Conservation (phyloP, 768 basidiomycete species). For the Termitomyces heimii region DNA sequence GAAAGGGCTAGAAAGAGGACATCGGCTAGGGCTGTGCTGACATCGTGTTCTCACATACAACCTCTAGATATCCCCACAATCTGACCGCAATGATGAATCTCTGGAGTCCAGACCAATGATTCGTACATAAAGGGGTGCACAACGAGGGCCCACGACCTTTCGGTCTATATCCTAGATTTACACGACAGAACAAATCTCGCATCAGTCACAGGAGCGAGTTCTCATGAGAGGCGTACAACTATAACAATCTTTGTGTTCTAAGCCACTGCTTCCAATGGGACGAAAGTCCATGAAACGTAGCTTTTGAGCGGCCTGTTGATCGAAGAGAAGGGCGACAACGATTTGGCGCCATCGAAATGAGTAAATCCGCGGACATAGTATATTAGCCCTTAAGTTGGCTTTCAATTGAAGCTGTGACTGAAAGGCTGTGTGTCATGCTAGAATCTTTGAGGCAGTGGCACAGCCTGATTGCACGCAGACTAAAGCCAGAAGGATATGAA, state of each 20-base stretch:
- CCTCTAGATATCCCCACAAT: neutral
- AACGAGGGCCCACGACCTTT: neutral
- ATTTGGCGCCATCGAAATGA: neutral
- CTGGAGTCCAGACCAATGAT: neutral
- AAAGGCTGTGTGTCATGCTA: neutral
- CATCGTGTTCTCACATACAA: neutral
- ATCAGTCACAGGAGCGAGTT: neutral
- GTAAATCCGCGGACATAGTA: neutral
- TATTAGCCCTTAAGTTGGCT: too few species aligned
- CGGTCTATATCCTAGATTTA: neutral
- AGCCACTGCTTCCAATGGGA: too few species aligned
- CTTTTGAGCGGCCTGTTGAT: neutral
- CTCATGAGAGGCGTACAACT: neutral
- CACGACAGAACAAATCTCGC: neutral
- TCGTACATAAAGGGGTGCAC: neutral
- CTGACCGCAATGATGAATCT: neutral
- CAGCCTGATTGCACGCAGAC: too few species aligned
- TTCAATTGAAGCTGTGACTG: neutral
- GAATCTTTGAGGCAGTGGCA: too few species aligned
- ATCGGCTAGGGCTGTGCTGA: neutral
- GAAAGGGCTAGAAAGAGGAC: neutral
- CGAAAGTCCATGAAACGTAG: neutral
- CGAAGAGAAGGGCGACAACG: too few species aligned
- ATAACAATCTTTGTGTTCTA: neutral
- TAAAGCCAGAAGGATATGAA: too few species aligned